These are phyloP conservation scores for Taphrina populina DNA, from an alignment of 1,139 yeast species.

Conservation along the genomic window DNA sequence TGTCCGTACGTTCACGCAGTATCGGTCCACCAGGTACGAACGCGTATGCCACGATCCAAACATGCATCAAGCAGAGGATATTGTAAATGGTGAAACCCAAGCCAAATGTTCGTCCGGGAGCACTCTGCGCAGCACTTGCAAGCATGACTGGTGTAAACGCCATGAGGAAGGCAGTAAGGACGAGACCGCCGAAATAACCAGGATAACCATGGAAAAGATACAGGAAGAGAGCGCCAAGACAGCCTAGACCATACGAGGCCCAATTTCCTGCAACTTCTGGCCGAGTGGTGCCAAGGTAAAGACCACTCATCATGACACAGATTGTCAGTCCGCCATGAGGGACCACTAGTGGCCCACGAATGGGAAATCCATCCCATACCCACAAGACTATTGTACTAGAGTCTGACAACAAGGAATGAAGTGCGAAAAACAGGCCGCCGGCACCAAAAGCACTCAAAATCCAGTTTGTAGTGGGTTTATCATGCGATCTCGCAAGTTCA, in stretches of 20 bases:
- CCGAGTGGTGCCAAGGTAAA: slow-evolving; percentile 49
- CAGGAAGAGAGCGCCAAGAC: slow-evolving; percentile 54
- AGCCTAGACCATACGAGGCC: slow-evolving; percentile 48
- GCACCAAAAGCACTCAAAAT: slow-evolving; percentile 63
- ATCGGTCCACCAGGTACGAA: slow-evolving; percentile 93
- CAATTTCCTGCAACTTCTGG: slow-evolving; percentile 40
- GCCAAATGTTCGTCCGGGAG: slow-evolving; percentile 60
- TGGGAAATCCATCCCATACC: slow-evolving; percentile 94
- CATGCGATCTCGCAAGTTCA: slow-evolving; percentile 8
- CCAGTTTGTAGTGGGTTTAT: slow-evolving; percentile 1
- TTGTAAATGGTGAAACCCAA: slow-evolving; percentile 56
- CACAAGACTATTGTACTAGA: slow-evolving; percentile 80
- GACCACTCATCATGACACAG: slow-evolving; percentile 60
- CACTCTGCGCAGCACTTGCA: slow-evolving; percentile 47
- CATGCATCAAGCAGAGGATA: slow-evolving; percentile 70
- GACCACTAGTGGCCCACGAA: slow-evolving; percentile 81
- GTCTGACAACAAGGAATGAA: slow-evolving; percentile 76
- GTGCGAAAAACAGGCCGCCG: slow-evolving; percentile 71
- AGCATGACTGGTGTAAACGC: slow-evolving; percentile 37
- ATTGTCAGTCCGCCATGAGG: slow-evolving; percentile 75
- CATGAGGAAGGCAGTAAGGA: slow-evolving; percentile 59
- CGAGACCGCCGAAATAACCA: slow-evolving; percentile 77
- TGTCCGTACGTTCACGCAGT: slow-evolving; percentile 82
- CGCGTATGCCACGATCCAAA: slow-evolving; percentile 97
- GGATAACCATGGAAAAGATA: slow-evolving; percentile 66